A percentile compares a stretch with the other conserved stretches of the same genome.
phyloP scores from a whole-genome alignment of 352 stramenopile species.

The Thraustochytrium striatum region DNA sequence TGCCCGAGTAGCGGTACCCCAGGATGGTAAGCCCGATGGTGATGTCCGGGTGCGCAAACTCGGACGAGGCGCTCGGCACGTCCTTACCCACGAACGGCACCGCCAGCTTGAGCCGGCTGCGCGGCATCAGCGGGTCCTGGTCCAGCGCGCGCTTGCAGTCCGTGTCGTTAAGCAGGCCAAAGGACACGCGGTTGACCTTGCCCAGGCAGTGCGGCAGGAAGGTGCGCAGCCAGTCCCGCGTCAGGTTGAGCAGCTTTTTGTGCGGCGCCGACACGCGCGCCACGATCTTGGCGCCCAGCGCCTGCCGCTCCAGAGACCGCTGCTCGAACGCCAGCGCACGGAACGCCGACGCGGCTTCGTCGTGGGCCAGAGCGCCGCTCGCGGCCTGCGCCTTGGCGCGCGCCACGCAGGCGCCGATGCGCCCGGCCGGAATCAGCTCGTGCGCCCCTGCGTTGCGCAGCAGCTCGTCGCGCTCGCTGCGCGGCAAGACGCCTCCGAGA shows the following conservation, averaged over 20 bases:
- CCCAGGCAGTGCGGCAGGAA: conserved; percentile 78
- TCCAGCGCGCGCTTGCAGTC: conserved; percentile 59
- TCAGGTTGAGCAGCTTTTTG: conserved; percentile 77
- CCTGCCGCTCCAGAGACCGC: conserved; percentile 43
- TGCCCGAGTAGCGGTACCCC: conserved; percentile 70
- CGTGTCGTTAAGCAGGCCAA: conserved; percentile 70
- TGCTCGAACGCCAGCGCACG: conserved; percentile 34
- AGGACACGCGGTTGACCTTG: conserved; percentile 86
- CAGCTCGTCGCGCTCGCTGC: too few species aligned
- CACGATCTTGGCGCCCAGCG: conserved; percentile 51
- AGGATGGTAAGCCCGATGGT: conserved; percentile 81
- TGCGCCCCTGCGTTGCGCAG: too few species aligned
- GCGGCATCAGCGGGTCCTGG: conserved; percentile 65
- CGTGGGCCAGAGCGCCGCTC: background rate
- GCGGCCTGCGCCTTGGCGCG: background rate
- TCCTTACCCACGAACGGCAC: conserved; percentile 87
- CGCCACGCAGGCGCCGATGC: conserved; percentile 41
- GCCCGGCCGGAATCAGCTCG: too few species aligned
- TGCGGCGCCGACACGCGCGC: conserved; percentile 49
- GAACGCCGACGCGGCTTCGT: background rate
- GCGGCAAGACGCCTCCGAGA: too few species aligned
- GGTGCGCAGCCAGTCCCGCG: conserved; percentile 76
- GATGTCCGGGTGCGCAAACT: conserved; percentile 84
- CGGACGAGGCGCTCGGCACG: conserved; percentile 78
- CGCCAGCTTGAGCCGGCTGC: conserved; percentile 68